A percentile compares a stretch with the other conserved stretches of the same genome.
Conservation (phyloP, 1,139 yeast species). For the Zygosaccharomyces sapae region DNA sequence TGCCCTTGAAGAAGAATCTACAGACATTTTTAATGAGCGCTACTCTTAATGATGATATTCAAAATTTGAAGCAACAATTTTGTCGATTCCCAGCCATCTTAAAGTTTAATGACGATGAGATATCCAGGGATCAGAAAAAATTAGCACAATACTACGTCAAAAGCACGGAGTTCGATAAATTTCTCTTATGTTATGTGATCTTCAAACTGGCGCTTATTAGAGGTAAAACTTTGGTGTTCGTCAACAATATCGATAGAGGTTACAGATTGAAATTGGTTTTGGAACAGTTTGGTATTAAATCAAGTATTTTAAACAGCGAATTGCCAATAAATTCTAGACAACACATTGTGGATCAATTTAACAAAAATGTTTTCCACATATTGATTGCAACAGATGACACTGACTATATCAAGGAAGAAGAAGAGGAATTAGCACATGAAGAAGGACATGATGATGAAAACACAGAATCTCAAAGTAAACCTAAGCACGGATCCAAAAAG, state of each 20-base stretch:
- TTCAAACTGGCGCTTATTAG: conserved; percentile 83
- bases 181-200: conserved; percentile 82
- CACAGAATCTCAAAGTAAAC: conserved; percentile 20
- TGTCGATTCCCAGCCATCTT: conserved; percentile 85
- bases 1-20: conserved; percentile 69
- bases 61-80: conserved; percentile 66
- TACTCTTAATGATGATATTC: conserved; percentile 82
- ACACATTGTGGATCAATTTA: conserved; percentile 93
- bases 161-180: conserved; percentile 87
- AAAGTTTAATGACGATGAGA: conserved; percentile 66
- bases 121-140: conserved; percentile 49
- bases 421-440: conserved; percentile 39
- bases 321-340: conserved; percentile 88
- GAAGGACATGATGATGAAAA: conserved; percentile 20
- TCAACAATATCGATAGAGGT: conserved; percentile 92
- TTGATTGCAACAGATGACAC: conserved; percentile 95
- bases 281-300: conserved; percentile 89
- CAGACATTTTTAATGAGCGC: conserved; percentile 98
- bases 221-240: conserved; percentile 89
- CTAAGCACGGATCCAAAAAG: conserved; percentile 40
- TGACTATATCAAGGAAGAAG: conserved; percentile 53
- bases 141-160: conserved; percentile 82
- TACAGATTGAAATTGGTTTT: conserved; percentile 84
- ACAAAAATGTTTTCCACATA: conserved; percentile 79
- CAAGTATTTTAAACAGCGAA: conserved; percentile 88